Percentiles rank a stretch among this genome's conserved stretches.
phyloP scores from a whole-genome alignment of 169 alveolate genomes.

The Blepharisma undulans region DNA sequence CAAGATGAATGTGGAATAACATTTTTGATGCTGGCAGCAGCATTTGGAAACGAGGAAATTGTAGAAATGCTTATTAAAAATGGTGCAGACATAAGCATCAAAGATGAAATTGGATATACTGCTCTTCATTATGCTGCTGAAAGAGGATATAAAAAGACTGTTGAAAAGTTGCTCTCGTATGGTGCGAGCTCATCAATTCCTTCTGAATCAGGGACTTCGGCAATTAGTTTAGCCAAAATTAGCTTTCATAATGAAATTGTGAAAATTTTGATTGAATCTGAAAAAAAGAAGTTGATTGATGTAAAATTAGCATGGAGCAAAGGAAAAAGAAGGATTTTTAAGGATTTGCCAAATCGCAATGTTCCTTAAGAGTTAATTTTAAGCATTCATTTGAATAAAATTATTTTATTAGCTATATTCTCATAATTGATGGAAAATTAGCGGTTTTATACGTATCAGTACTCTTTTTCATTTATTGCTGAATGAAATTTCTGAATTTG shows the following conservation, averaged over 20 bases:
- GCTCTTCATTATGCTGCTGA: constrained; percentile 28
- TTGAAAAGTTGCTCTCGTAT: background rate
- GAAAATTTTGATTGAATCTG: background rate
- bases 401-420: too few species aligned
- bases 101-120: background rate
- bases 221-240: background rate
- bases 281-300: background rate
- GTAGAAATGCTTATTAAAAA: background rate
- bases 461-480: too few species aligned
- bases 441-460: too few species aligned
- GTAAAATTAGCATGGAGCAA: background rate
- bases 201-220: background rate
- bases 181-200: background rate
- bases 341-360: too few species aligned
- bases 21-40: background rate
- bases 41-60: background rate
- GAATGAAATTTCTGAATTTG: too few species aligned
- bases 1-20: background rate
- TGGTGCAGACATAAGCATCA: background rate
- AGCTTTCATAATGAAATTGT: background rate
- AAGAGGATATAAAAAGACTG: background rate
- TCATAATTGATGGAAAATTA: too few species aligned
- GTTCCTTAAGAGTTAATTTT: too few species aligned
- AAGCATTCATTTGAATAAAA: too few species aligned
- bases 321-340: background rate